Evolutionary conservation across 257 asterid species (phyloP).

Genomic region (Nicotiana otophora): DNA sequence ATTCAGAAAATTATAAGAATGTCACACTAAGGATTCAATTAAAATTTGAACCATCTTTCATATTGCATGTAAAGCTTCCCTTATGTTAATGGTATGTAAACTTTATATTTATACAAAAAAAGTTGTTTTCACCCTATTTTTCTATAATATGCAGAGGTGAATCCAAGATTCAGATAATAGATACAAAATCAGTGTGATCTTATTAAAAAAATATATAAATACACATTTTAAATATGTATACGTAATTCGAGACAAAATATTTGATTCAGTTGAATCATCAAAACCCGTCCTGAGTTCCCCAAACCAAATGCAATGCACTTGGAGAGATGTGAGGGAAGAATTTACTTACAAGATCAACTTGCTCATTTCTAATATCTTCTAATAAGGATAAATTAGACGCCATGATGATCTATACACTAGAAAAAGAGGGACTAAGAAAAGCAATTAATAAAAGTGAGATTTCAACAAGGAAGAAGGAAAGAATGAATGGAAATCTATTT

Average conservation of each 20-base stretch:
- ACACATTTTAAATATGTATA: neutral
- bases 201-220: neutral
- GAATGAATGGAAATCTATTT: neutral
- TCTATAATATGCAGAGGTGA: no score
- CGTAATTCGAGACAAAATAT: neutral
- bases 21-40: no score
- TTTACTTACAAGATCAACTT: constrained; percentile 8
- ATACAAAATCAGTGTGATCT: neutral
- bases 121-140: no score
- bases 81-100: no score
- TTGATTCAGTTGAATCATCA: neutral
- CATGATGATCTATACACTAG: neutral
- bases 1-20: no score
- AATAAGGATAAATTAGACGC: neutral
- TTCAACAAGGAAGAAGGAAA: constrained; percentile 6
- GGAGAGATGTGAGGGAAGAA: neutral
- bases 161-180: neutral
- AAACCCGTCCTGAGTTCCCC: neutral
- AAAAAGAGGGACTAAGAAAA: neutral
- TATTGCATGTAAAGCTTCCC: no score
- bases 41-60: no score
- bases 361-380: constrained; percentile 1
- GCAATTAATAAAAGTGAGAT: neutral
- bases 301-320: neutral
- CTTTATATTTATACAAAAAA: no score